Base-by-base conservation (phyloP, 495 filamentous ascomycete species). In the Podospora didyma region DNA sequence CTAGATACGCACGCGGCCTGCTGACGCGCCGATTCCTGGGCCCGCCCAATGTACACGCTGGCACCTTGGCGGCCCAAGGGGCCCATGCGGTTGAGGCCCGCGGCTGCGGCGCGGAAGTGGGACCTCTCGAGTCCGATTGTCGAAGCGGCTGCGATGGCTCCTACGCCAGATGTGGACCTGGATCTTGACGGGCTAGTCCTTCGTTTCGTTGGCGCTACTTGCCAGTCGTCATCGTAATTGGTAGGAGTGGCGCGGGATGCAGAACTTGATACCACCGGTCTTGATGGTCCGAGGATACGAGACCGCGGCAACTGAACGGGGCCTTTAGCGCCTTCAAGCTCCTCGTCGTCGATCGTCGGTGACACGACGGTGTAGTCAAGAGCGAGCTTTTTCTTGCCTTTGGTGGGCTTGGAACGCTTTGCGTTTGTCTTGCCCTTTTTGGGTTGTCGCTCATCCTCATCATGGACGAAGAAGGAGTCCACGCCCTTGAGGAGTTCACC, bases 391-490 rank as follows among this genome's bases (percentile, higher is more conserved):
- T 58, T 56, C 54, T 62, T 64, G 5, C 28, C 35, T 2, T 49
- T 59, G 1, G 24, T 42, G 21, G 56, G 48, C 12, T 45, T 49
- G 16, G 24, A 16, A 10, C 54, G 58, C 14, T 57, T 68, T 20
- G 65, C 48, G 58, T 73, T 77, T n/a, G 7, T 21, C 58, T 73
- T 82, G 28, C 70, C 80, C 70, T 75, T 85, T 48, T 57, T 72
- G 53, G 73, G 69, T 53, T 57, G 66, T 0, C 26, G 4, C 3
- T 62, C 58, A 7, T 62, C 62, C 19, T 73, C 67, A 7, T 76
- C 63, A 5, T 73, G 75, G 10, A 79, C 75, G 23, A 75, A 77
- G 62, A 97, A 97, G 0, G 82, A 92, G 55, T 97, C 90, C 11
- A 96, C 73, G 2, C 92, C 89, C 65, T 87, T 90, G 2, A 81